Conservation (phyloP, 2,329 filamentous ascomycete genomes). For the Capronia americana region DNA sequence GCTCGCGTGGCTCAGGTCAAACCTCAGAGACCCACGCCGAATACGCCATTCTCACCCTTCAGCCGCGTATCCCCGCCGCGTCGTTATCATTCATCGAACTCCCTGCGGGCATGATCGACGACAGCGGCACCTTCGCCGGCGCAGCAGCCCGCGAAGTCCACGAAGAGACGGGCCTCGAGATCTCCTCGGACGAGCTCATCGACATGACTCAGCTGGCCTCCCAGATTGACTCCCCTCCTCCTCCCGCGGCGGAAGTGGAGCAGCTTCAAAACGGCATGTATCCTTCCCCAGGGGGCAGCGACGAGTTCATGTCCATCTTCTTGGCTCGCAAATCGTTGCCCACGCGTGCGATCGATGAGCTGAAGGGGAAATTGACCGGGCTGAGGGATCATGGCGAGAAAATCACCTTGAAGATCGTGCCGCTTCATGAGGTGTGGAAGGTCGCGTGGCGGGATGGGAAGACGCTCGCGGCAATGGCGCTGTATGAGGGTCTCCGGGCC, state of each 20-base stretch:
- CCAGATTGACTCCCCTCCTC: not conserved
- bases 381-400: slow-evolving; percentile 61
- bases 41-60: slow-evolving; percentile 61
- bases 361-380: slow-evolving; percentile 62
- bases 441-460: slow-evolving; percentile 63
- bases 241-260: slow-evolving; percentile 37
- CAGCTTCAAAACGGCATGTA: slow-evolving; percentile 59
- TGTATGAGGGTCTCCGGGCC: slow-evolving; percentile 51
- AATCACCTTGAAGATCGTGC: slow-evolving; percentile 64
- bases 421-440: slow-evolving; percentile 59
- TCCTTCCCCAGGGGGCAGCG: slow-evolving; percentile 61
- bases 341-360: slow-evolving; percentile 55
- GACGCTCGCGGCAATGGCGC: slow-evolving; percentile 60
- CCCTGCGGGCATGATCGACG: slow-evolving; percentile 67
- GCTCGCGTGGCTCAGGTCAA: not conserved
- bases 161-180: slow-evolving; percentile 63
- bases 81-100: slow-evolving; percentile 63
- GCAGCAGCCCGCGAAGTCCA: slow-evolving; percentile 63
- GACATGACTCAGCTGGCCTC: slow-evolving; percentile 60
- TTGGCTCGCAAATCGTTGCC: slow-evolving; percentile 60
- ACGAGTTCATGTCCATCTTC: slow-evolving; percentile 65
- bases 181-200: slow-evolving; percentile 57
- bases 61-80: slow-evolving; percentile 63
- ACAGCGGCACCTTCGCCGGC: slow-evolving; percentile 59
- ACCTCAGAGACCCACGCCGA: slow-evolving; percentile 46